phyloP scores from a whole-genome alignment of 2,329 filamentous ascomycete species.

The Escovopsis weberi region DNA sequence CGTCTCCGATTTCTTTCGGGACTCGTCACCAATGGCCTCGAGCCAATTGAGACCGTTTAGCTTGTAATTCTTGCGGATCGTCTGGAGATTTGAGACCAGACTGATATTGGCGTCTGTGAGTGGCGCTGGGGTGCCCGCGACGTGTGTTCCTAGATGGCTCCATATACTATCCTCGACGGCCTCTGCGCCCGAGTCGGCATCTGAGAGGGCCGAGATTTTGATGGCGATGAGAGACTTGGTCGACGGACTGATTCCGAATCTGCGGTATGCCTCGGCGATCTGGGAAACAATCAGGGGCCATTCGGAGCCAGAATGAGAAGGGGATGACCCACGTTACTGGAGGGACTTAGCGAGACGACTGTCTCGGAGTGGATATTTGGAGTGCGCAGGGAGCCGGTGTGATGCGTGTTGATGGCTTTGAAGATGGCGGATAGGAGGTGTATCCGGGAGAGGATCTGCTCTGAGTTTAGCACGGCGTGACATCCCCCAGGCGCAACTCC shows the following conservation, averaged over 20 bases:
- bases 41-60: conserved; percentile 46
- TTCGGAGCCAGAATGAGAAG: neutral
- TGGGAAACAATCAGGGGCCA: conserved; percentile 19
- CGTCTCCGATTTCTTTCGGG: conserved; percentile 36
- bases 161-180: conserved; percentile 32
- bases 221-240: conserved; percentile 64
- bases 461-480: neutral
- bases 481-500: neutral
- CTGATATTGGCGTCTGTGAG: conserved; percentile 52
- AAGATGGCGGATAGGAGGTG: conserved; percentile 67
- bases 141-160: conserved; percentile 42
- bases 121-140: conserved; percentile 45
- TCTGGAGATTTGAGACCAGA: conserved; percentile 46
- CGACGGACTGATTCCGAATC: conserved; percentile 62
- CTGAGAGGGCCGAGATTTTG: conserved; percentile 50
- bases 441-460: conserved; percentile 51
- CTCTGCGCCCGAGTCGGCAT: conserved; percentile 24
- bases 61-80: conserved; percentile 78
- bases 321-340: conserved; percentile 55
- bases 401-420: conserved; percentile 55
- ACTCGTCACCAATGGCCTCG: conserved; percentile 28
- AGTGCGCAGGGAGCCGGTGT: conserved; percentile 52
- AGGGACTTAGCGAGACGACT: conserved; percentile 64
- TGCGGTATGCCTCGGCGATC: conserved; percentile 86
- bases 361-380: conserved; percentile 83